Percentiles rank a stretch among this genome's conserved stretches.
phyloP scores from a whole-genome alignment of 805 yeast genomes.

The Sugiyamaella floridensis region DNA sequence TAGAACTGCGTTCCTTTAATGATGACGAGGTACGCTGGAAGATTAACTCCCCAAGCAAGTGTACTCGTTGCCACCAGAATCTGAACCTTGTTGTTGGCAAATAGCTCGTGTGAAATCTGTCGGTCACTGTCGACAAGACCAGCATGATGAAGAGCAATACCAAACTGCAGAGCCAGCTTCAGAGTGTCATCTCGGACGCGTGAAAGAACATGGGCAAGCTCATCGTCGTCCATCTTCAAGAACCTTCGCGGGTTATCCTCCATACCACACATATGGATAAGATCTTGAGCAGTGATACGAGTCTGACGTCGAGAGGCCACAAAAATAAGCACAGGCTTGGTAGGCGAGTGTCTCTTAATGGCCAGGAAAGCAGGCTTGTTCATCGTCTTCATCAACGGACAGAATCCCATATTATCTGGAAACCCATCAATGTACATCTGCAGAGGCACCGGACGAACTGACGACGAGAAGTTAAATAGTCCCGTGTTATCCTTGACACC shows the following conservation, averaged over 20 bases:
- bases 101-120: slow-evolving; percentile 59
- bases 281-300: slow-evolving; percentile 68
- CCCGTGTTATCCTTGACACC: slow-evolving; percentile 54
- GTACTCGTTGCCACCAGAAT: slow-evolving; percentile 75
- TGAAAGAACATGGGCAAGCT: slow-evolving; percentile 43
- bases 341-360: slow-evolving; percentile 83
- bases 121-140: slow-evolving; percentile 72
- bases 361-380: slow-evolving; percentile 90
- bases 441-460: slow-evolving; percentile 79
- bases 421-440: slow-evolving; percentile 85
- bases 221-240: slow-evolving; percentile 56
- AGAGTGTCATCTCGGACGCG: slow-evolving; percentile 79
- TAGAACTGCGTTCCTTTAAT: slow-evolving; percentile 70
- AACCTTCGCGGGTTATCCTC: slow-evolving; percentile 72
- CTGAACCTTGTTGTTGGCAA: slow-evolving; percentile 65
- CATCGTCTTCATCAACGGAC: slow-evolving; percentile 82
- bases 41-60: slow-evolving; percentile 79
- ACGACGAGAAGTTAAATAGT: slow-evolving; percentile 69
- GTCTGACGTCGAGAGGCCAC: slow-evolving; percentile 83
- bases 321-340: slow-evolving; percentile 75
- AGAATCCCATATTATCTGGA: slow-evolving; percentile 72
- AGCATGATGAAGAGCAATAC: slow-evolving; percentile 78
- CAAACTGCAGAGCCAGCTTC: slow-evolving; percentile 64
- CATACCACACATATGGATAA: slow-evolving; percentile 71
- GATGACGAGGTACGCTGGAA: slow-evolving; percentile 73